Percentiles rank a stretch among this genome's conserved stretches.
These are phyloP conservation scores for Lavandula angustifolia DNA, from an alignment of 257 asterid genomes.

Conservation along the genomic window DNA sequence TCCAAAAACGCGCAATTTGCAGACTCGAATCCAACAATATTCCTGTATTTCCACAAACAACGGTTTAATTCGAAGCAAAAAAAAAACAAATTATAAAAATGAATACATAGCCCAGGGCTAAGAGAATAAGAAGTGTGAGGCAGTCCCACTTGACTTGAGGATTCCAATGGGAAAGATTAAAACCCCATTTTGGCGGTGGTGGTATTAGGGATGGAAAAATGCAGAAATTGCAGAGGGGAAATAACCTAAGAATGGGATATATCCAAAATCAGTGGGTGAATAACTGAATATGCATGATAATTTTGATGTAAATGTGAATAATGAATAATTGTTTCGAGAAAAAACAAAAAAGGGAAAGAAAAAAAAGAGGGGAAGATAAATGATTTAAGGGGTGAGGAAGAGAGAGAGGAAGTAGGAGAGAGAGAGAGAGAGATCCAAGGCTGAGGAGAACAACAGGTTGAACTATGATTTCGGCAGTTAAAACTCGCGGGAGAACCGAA, in stretches of 20 bases:
- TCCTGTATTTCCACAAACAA: constrained; percentile 37
- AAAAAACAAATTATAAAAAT: constrained; percentile 1
- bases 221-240: constrained; percentile 28
- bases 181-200: constrained; percentile 32
- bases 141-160: constrained; percentile 27
- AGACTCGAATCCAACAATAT: constrained; percentile 18
- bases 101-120: constrained; percentile 6
- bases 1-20: constrained; percentile 31
- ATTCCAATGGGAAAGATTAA: constrained; percentile 28
- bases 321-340: background rate
- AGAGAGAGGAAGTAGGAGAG: constrained; percentile 8
- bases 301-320: constrained; percentile 4
- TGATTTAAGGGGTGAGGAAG: constrained; percentile 5
- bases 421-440: constrained; percentile 32
- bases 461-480: constrained; percentile 63
- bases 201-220: constrained; percentile 30
- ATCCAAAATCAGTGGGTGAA: constrained; percentile 33
- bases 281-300: constrained; percentile 28
- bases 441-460: constrained; percentile 40
- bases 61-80: constrained; percentile 24
- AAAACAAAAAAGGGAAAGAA: constrained; percentile 11
- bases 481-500: constrained; percentile 73
- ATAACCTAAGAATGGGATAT: constrained; percentile 42
- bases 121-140: constrained; percentile 21
- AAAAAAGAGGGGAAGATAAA: constrained; percentile 2